A percentile compares a stretch with the other conserved stretches of the same genome.
phyloP scores from a whole-genome alignment of 495 filamentous ascomycete genomes.

The Aspergillus nidulans region DNA sequence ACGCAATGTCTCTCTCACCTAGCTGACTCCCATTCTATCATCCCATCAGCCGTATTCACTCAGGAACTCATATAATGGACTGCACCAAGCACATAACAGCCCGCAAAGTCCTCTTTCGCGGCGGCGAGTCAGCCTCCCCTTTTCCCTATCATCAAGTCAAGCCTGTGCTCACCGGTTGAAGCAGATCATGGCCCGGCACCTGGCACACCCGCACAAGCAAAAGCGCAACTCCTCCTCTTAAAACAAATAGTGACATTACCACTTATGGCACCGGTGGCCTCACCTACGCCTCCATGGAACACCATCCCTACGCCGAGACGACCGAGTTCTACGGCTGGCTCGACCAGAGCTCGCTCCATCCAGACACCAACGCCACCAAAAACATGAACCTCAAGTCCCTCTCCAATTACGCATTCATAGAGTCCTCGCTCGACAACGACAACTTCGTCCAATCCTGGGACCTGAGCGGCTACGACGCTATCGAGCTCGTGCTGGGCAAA shows the following conservation, averaged over 20 bases:
- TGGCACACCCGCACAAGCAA: not conserved
- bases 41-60: too few relatives aligned
- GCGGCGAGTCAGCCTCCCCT: not conserved
- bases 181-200: conserved; percentile 2
- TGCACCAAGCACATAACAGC: conserved; percentile 1
- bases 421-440: not conserved
- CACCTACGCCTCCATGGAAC: not conserved
- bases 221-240: too few relatives aligned
- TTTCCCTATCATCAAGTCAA: not conserved
- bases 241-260: too few relatives aligned
- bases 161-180: not conserved
- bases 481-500: conserved; percentile 29
- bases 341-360: not conserved
- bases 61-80: conserved; percentile 1
- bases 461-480: conserved; percentile 45
- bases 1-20: not conserved
- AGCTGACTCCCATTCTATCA: not conserved
- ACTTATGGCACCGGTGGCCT: not conserved
- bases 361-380: not conserved
- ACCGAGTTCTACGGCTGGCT: conserved; percentile 10
- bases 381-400: too few relatives aligned
- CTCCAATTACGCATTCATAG: not conserved
- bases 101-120: conserved; percentile 5
- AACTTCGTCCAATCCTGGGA: conserved; percentile 21
- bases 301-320: not conserved